phyloP scores from a whole-genome alignment of 805 yeast genomes.

The Saturnispora besseyi region DNA sequence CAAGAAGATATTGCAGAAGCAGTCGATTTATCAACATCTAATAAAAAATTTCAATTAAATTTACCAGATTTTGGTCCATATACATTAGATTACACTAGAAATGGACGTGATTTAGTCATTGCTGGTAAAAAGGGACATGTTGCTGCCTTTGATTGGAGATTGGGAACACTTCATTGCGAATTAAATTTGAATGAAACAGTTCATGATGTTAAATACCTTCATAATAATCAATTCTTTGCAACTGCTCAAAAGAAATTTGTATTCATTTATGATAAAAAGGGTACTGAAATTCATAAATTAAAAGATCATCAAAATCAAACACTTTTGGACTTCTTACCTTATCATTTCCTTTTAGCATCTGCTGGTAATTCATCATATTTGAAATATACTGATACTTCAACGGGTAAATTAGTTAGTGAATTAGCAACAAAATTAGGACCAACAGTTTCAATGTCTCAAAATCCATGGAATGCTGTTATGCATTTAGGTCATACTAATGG shows the following conservation, averaged over 20 bases:
- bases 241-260: constrained; percentile 95
- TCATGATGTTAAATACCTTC: constrained; percentile 81
- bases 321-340: constrained; percentile 78
- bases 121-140: constrained; percentile 93
- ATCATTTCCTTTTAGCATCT: constrained; percentile 78
- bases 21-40: constrained; percentile 70
- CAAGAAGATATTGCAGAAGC: constrained; percentile 70
- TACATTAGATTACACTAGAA: constrained; percentile 67
- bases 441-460: constrained; percentile 76
- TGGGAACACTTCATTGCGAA: constrained; percentile 75
- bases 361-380: constrained; percentile 86
- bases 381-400: constrained; percentile 91
- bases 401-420: constrained; percentile 81
- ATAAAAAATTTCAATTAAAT: constrained; percentile 65
- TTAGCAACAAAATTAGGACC: constrained; percentile 85
- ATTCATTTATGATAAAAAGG: constrained; percentile 83
- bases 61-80: constrained; percentile 84
- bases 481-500: constrained; percentile 93
- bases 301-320: constrained; percentile 86
- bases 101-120: constrained; percentile 76
- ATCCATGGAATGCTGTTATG: constrained; percentile 93
- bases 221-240: constrained; percentile 89
- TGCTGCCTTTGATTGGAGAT: constrained; percentile 93
- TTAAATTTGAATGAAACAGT: constrained; percentile 82
- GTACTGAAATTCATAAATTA: constrained; percentile 84